A percentile compares a stretch with the other conserved stretches of the same genome.
Evolutionary conservation across 2,329 filamentous ascomycete genomes (phyloP).

Genomic region (Trichoderma koningii): DNA sequence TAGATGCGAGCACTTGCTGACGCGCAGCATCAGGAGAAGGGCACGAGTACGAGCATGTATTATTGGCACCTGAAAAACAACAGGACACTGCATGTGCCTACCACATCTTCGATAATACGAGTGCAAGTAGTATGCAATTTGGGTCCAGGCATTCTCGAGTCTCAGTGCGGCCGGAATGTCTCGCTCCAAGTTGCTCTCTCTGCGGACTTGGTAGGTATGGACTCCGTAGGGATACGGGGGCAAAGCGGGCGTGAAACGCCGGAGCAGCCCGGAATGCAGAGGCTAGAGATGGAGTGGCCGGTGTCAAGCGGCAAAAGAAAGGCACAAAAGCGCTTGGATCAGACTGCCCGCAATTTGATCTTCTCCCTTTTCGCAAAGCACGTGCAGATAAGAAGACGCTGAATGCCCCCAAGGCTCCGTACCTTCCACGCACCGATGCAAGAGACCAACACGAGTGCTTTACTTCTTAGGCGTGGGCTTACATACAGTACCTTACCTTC

Average conservation of each 20-base stretch:
- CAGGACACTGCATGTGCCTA: background rate
- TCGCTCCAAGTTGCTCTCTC: background rate
- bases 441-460: background rate
- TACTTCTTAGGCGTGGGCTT: background rate
- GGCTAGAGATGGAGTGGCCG: background rate
- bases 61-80: too few species aligned
- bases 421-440: background rate
- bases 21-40: background rate
- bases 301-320: background rate
- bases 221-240: background rate
- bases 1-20: background rate
- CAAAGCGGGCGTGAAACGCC: background rate
- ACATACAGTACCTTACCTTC: background rate
- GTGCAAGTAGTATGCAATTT: background rate
- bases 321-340: background rate
- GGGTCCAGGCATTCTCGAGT: background rate
- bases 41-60: too few species aligned
- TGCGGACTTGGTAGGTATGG: background rate
- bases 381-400: too few species aligned
- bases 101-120: background rate
- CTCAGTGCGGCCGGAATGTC: conserved; percentile 7
- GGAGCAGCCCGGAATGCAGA: conserved; percentile 1
- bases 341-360: background rate
- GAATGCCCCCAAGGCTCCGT: too few species aligned
- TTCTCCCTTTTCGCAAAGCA: background rate